Percentiles rank a stretch among this genome's conserved stretches.
Conservation (phyloP, 148 eudicot species). For the Rheum nobile region DNA sequence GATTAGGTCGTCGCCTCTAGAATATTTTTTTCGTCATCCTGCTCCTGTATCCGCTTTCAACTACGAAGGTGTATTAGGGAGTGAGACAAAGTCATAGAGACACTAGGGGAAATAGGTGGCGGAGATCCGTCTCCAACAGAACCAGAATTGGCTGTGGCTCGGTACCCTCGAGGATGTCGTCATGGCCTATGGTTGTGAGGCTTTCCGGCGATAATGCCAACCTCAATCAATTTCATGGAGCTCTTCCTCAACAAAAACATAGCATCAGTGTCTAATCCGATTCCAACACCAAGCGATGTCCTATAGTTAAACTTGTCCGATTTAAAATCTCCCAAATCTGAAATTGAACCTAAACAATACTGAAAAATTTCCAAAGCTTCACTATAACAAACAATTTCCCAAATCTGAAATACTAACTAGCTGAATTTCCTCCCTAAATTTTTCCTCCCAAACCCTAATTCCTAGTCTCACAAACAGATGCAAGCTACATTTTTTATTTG, state of each 20-base stretch:
- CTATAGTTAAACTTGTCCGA: too few relatives aligned
- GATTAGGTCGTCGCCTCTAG: background rate
- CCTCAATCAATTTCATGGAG: conserved; percentile 25
- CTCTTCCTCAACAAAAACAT: conserved; percentile 8
- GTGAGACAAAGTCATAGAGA: conserved; percentile 34
- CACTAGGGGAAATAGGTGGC: conserved; percentile 43
- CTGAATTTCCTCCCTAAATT: too few relatives aligned
- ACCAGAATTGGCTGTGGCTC: conserved; percentile 28
- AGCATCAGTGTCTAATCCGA: background rate
- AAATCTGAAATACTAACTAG: too few relatives aligned
- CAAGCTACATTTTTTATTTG: too few relatives aligned
- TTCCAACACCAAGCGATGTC: background rate
- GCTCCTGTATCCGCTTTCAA: background rate
- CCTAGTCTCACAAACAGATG: too few relatives aligned
- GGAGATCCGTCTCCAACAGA: conserved; percentile 28
- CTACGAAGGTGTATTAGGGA: conserved; percentile 20
- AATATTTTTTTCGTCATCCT: background rate
- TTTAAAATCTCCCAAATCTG: too few relatives aligned
- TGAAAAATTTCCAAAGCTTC: too few relatives aligned
- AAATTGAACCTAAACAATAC: too few relatives aligned
- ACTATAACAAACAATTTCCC: too few relatives aligned
- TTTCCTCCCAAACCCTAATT: too few relatives aligned
- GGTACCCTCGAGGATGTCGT: conserved; percentile 27
- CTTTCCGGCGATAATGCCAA: conserved; percentile 19
- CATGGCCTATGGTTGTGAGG: conserved; percentile 27